Conservation (phyloP, 208 protist genomes). For the Acanthamoeba lenticulata region DNA sequence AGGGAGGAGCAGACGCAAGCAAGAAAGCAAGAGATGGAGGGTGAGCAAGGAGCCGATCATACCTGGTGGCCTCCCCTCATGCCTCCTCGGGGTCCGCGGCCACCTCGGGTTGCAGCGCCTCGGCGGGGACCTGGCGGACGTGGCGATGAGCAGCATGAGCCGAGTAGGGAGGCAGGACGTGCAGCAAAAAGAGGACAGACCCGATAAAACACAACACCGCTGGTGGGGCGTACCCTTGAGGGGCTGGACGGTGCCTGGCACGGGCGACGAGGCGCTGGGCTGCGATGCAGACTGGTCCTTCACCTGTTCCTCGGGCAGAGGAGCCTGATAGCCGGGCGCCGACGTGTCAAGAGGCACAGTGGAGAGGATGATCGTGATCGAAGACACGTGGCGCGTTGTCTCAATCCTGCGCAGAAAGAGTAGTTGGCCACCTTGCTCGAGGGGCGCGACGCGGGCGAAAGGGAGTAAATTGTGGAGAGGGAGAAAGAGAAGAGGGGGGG, state of each 20-base stretch:
- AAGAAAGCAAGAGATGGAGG: neutral
- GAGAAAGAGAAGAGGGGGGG: neutral
- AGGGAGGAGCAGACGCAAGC: neutral
- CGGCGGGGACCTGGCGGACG: neutral
- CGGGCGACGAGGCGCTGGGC: neutral
- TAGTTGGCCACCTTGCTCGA: no score
- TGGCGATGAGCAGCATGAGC: neutral
- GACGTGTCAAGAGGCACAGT: constrained; percentile 44
- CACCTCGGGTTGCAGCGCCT: neutral
- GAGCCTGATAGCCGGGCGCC: constrained; percentile 56
- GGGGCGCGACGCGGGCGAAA: no score
- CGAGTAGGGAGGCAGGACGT: no score
- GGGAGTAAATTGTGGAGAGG: neutral
- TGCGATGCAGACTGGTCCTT: neutral
- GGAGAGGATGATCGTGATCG: constrained; percentile 64
- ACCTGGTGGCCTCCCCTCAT: neutral
- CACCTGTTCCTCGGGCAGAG: constrained; percentile 56
- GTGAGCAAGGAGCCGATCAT: neutral
- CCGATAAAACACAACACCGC: neutral
- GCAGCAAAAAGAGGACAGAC: no score
- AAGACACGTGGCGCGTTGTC: constrained; percentile 65
- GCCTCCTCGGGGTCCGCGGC: neutral
- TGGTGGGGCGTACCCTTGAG: neutral
- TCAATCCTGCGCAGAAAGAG: neutral
- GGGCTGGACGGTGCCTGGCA: neutral